These are phyloP conservation scores for Mortierella sp. DNA, from an alignment of 371 early-diverging fungal genomes.

Conservation along the genomic window DNA sequence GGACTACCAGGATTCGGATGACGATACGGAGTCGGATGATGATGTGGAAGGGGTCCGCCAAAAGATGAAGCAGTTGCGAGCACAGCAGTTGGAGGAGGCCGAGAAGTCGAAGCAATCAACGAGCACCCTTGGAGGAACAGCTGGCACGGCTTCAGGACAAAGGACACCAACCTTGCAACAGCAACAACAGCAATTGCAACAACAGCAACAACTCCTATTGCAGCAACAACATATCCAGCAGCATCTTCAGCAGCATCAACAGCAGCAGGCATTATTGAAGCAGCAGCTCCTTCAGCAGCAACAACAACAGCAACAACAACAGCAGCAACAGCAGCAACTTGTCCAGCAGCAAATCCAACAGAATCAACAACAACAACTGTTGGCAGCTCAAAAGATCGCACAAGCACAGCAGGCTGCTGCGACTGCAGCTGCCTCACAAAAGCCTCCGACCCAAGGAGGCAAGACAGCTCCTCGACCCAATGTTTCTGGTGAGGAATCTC, in stretches of 20 bases:
- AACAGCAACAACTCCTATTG: conserved; percentile 38
- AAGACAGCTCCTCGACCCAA: conserved; percentile 36
- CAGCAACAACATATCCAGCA: conserved; percentile 46
- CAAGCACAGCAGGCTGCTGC: conserved; percentile 17
- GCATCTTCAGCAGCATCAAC: conserved; percentile 42
- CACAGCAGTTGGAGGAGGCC: conserved; percentile 45
- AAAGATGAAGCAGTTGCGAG: conserved; percentile 54
- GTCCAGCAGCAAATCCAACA: conserved; percentile 44
- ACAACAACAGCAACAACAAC: conserved; percentile 33
- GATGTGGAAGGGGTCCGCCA: conserved; percentile 58
- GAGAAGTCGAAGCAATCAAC: conserved; percentile 42
- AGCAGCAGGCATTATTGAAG: conserved; percentile 32
- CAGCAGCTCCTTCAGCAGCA: conserved; percentile 41
- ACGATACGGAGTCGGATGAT: conserved; percentile 59
- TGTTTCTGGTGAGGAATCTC: conserved; percentile 21
- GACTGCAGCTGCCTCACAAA: conserved; percentile 4
- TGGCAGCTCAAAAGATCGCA: conserved; percentile 22
- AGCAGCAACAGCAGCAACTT: conserved; percentile 34
- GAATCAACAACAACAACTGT: conserved; percentile 27
- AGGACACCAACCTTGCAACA: conserved; percentile 24
- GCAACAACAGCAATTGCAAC: conserved; percentile 40
- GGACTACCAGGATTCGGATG: conserved; percentile 58
- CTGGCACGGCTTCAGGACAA: conserved; percentile 16
- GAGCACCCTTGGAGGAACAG: conserved; percentile 2
- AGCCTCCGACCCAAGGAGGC: conserved; percentile 33